Evolutionary conservation across 805 yeast genomes (phyloP).

Genomic region (Lipomyces yamadae): DNA sequence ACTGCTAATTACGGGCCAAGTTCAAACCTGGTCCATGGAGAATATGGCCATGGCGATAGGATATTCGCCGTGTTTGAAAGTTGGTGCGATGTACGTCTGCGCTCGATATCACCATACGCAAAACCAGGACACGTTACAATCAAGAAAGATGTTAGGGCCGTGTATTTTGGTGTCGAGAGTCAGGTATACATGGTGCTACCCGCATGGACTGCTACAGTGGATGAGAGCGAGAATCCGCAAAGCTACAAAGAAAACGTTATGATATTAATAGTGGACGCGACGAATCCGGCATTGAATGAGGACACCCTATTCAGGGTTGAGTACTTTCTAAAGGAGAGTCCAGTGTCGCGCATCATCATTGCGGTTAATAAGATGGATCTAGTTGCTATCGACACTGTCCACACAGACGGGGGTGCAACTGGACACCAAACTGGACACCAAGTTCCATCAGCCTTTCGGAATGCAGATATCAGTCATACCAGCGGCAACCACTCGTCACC

Average conservation of each 20-base stretch:
- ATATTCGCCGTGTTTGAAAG: conserved; percentile 13
- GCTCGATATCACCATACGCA: conserved; percentile 1
- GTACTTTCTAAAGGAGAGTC: conserved; percentile 9
- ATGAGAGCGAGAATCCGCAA: neutral
- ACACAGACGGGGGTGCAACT: neutral
- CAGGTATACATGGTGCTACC: conserved; percentile 1
- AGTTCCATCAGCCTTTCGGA: neutral
- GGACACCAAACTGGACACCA: conserved; percentile 1
- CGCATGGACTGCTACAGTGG: neutral
- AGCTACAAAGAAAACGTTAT: conserved; percentile 9
- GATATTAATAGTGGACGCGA: conserved; percentile 10
- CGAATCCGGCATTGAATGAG: neutral
- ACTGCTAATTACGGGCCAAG: conserved; percentile 8
- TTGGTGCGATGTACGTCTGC: neutral
- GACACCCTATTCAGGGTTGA: neutral
- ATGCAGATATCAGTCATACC: neutral
- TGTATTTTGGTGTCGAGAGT: neutral
- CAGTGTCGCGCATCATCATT: conserved; percentile 14
- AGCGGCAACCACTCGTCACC: neutral
- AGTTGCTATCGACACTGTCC: neutral
- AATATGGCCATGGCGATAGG: conserved; percentile 9
- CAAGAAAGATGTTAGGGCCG: neutral
- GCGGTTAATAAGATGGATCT: conserved; percentile 13
- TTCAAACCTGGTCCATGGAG: neutral
- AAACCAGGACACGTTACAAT: neutral